A percentile compares a stretch with the other conserved stretches of the same genome.
These are phyloP conservation scores for Ophiocordyceps camponoti-leonardi DNA, from an alignment of 2,329 filamentous ascomycete genomes.

Conservation along the genomic window DNA sequence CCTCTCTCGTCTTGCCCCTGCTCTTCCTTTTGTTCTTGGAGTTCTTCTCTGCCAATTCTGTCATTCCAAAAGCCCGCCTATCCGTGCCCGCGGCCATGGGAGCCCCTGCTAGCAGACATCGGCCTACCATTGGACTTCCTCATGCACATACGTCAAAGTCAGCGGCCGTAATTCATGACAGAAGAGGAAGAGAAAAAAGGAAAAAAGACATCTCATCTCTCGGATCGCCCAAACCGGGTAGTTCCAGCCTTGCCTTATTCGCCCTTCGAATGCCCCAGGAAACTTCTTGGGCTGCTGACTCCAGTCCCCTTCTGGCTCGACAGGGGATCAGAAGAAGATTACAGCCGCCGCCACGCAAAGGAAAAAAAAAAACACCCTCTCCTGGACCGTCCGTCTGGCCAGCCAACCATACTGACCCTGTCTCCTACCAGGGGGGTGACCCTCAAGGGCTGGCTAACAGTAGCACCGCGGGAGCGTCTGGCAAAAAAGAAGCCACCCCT, in stretches of 20 bases:
- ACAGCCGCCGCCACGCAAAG: slow-evolving; percentile 1
- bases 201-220: not conserved
- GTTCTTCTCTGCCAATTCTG: not conserved
- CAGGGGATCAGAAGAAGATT: slow-evolving; percentile 2
- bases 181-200: not conserved
- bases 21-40: too few relatives aligned
- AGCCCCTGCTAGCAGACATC: not conserved
- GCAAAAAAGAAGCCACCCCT: slow-evolving; percentile 5
- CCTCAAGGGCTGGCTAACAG: not conserved
- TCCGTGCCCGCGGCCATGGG: not conserved
- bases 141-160: not conserved
- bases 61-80: not conserved
- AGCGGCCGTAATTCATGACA: too few relatives aligned
- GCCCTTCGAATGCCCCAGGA: slow-evolving; percentile 2
- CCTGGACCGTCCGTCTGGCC: slow-evolving; percentile 4
- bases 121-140: not conserved
- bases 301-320: not conserved
- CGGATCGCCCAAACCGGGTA: slow-evolving; percentile 1
- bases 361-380: slow-evolving; percentile 1
- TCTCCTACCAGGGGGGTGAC: slow-evolving; percentile 4
- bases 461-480: slow-evolving; percentile 6
- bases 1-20: not conserved
- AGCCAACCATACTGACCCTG: slow-evolving; percentile 6
- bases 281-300: slow-evolving; percentile 1
- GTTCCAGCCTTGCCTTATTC: slow-evolving; percentile 1